These are phyloP conservation scores for Fraxinus baroniana DNA, from an alignment of 305 asterid species.

Conservation along the genomic window DNA sequence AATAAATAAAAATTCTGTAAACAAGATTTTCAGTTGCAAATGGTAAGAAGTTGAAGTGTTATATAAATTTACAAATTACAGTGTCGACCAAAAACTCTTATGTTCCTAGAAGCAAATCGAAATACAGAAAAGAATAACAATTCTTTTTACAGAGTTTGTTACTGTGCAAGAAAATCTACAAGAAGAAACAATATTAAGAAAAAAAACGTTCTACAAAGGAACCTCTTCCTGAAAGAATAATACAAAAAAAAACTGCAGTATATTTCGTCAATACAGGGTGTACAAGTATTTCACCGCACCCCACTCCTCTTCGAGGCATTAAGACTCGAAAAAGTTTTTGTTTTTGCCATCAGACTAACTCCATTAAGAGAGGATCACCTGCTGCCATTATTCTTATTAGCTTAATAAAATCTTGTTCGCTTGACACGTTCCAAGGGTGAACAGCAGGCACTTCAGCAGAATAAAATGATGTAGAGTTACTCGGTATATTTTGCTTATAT, in stretches of 20 bases:
- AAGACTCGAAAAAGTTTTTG: not conserved
- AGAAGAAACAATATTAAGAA: conserved; percentile 26
- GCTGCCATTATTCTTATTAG: conserved; percentile 87
- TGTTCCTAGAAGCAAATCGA: conserved; percentile 16
- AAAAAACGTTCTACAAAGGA: conserved; percentile 48
- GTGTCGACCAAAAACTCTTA: conserved; percentile 19
- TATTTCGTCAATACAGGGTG: conserved; percentile 26
- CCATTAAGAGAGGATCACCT: conserved; percentile 95
- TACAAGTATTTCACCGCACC: conserved; percentile 26
- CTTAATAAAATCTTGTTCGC: conserved; percentile 90
- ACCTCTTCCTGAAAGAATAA: conserved; percentile 44
- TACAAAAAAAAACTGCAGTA: conserved; percentile 27
- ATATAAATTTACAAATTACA: conserved; percentile 34
- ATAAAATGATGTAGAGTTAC: conserved; percentile 63
- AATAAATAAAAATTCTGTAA: not conserved
- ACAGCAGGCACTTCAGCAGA: conserved; percentile 85
- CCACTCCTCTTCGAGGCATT: conserved; percentile 38
- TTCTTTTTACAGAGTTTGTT: conserved; percentile 28
- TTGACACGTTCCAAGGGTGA: conserved; percentile 86
- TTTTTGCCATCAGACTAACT: conserved; percentile 45
- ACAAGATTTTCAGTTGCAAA: conserved; percentile 19
- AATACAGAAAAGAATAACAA: conserved; percentile 23
- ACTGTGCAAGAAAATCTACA: conserved; percentile 30
- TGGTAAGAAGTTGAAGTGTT: conserved; percentile 21
- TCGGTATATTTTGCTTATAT: conserved; percentile 67